Percentiles rank a stretch among this genome's conserved stretches.
Conservation (phyloP, 1,139 yeast genomes). For the Yamadazyma atmosphaerica region DNA sequence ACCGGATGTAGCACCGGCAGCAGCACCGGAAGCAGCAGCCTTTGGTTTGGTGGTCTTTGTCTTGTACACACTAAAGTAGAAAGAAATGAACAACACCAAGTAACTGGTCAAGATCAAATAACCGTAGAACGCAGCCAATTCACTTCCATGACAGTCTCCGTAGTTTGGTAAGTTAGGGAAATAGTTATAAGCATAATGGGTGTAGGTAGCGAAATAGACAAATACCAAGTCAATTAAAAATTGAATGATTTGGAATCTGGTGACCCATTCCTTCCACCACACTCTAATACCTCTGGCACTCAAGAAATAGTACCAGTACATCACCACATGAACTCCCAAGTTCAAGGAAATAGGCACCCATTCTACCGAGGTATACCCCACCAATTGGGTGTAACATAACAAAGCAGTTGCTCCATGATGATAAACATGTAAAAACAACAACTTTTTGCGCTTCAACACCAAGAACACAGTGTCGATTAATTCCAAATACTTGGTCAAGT, state of each 20-base stretch:
- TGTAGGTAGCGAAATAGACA: conserved; percentile 91
- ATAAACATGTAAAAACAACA: conserved; percentile 88
- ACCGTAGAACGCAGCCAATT: conserved; percentile 89
- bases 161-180: conserved; percentile 68
- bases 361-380: conserved; percentile 86
- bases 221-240: conserved; percentile 85
- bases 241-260: conserved; percentile 93
- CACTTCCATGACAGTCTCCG: conserved; percentile 91
- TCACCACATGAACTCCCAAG: conserved; percentile 90
- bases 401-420: conserved; percentile 99
- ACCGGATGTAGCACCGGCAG: conserved; percentile 19
- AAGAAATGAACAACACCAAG: conserved; percentile 86
- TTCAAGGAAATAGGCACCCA: conserved; percentile 94
- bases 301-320: conserved; percentile 98
- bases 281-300: conserved; percentile 93
- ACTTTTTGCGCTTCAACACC: conserved; percentile 88
- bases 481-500: conserved; percentile 77
- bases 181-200: conserved; percentile 65
- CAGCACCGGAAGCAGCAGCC: conserved; percentile 15
- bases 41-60: conserved; percentile 14
- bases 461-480: conserved; percentile 89
- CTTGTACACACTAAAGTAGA: conserved; percentile 86
- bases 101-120: conserved; percentile 87
- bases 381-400: conserved; percentile 89
- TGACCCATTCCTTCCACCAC: conserved; percentile 99